A percentile compares a stretch with the other conserved stretches of the same genome.
These are phyloP conservation scores for Priceomyces fermenticarens DNA, from an alignment of 805 yeast genomes.

Conservation along the genomic window DNA sequence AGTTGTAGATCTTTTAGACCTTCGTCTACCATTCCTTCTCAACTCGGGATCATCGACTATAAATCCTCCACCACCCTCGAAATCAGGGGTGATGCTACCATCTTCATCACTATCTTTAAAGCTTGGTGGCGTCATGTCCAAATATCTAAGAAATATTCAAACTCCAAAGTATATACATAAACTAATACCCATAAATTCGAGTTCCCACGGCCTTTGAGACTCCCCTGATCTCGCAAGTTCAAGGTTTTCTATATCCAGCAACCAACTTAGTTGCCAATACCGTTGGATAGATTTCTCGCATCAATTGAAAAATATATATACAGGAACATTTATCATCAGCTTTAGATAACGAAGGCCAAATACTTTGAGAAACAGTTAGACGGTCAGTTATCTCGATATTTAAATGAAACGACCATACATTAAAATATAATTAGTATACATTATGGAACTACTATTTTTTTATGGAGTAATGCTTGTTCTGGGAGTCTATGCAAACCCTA, in stretches of 20 bases:
- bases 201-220: no score
- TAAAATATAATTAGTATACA: slow-evolving; percentile 3
- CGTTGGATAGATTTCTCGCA: background rate
- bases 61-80: slow-evolving; percentile 46
- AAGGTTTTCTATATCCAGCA: no score
- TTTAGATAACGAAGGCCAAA: no score
- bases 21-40: slow-evolving; percentile 16
- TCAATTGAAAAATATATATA: background rate
- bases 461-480: background rate
- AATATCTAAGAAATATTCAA: background rate
- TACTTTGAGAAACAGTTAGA: no score
- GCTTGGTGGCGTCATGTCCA: slow-evolving; percentile 3
- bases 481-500: background rate
- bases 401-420: background rate
- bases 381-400: no score
- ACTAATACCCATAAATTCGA: background rate
- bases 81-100: slow-evolving; percentile 1
- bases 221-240: no score
- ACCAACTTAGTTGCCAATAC: no score
- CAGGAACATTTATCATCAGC: background rate
- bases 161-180: background rate
- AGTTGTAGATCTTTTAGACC: slow-evolving; percentile 11
- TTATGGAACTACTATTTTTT: slow-evolving; percentile 1
- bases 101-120: slow-evolving; percentile 1
- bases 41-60: slow-evolving; percentile 34